phyloP scores from a whole-genome alignment of 305 asterid species.

The Fraxinus sp. region DNA sequence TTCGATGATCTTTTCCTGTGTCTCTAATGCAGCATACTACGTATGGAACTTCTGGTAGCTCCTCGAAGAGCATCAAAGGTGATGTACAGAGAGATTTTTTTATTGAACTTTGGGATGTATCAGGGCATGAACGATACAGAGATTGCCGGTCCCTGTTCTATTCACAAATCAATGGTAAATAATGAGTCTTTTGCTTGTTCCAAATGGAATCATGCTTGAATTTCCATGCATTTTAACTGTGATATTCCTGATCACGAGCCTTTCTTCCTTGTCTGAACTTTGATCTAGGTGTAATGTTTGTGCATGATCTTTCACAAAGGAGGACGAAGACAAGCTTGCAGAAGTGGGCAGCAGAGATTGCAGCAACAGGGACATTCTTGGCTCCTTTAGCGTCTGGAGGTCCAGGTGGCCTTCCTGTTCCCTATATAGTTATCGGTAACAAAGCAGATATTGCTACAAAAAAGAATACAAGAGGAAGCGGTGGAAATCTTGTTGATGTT shows the following conservation, averaged over 20 bases:
- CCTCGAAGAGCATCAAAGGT: conserved; percentile 69
- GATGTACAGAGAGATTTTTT: conserved; percentile 76
- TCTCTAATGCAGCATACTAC: conserved; percentile 62
- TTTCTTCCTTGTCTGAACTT: neutral
- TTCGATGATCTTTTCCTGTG: conserved; percentile 19
- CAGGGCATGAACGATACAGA: conserved; percentile 94
- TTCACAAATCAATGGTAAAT: conserved; percentile 87
- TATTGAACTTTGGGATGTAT: conserved; percentile 91
- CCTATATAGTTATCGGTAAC: conserved; percentile 83
- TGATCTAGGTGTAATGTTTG: conserved; percentile 75
- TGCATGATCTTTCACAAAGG: conserved; percentile 92
- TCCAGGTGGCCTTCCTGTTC: conserved; percentile 96
- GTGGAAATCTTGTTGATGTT: conserved; percentile 94
- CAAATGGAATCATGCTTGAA: conserved; percentile 20
- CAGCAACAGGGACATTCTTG: conserved; percentile 80
- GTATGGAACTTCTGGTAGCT: conserved; percentile 66
- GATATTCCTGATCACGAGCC: neutral
- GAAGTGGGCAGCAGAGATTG: conserved; percentile 92
- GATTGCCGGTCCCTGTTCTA: conserved; percentile 89
- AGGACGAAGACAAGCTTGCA: conserved; percentile 83
- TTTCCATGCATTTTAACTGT: neutral
- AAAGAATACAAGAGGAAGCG: conserved; percentile 73
- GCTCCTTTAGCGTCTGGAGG: conserved; percentile 93
- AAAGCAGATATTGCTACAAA: conserved; percentile 81
- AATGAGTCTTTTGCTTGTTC: conserved; percentile 15